phyloP scores from a whole-genome alignment of 2,329 filamentous ascomycete genomes.

The Aspergillus melleus region DNA sequence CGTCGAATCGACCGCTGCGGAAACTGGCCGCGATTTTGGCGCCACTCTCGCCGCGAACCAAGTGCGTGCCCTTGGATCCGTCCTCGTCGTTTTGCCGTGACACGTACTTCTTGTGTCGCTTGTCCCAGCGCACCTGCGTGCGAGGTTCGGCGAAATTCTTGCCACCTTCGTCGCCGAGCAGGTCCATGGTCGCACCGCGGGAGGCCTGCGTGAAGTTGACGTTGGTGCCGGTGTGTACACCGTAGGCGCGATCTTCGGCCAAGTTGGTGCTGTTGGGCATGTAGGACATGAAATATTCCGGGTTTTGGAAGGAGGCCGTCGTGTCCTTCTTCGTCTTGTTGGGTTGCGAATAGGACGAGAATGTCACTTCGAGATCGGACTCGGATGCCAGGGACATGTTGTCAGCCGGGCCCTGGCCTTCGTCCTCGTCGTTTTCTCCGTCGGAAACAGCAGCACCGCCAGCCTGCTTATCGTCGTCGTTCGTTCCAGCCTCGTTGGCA shows the following conservation, averaged over 20 bases:
- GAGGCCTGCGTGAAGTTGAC: slow-evolving; percentile 85
- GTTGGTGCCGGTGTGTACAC: slow-evolving; percentile 77
- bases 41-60: slow-evolving; percentile 86
- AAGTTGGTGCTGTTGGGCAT: slow-evolving; percentile 76
- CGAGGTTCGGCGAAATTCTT: slow-evolving; percentile 74
- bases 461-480: slow-evolving; percentile 33
- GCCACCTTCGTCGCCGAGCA: slow-evolving; percentile 82
- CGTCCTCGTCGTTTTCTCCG: slow-evolving; percentile 42
- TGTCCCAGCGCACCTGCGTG: slow-evolving; percentile 89
- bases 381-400: slow-evolving; percentile 63
- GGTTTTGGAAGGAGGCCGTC: slow-evolving; percentile 68
- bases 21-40: slow-evolving; percentile 95
- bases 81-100: slow-evolving; percentile 90
- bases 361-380: slow-evolving; percentile 67
- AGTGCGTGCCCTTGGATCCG: slow-evolving; percentile 72
- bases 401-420: slow-evolving; percentile 36
- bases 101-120: slow-evolving; percentile 95
- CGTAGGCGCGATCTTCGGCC: slow-evolving; percentile 88
- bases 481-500: slow-evolving; percentile 17
- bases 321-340: slow-evolving; percentile 55
- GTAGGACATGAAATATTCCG: slow-evolving; percentile 96
- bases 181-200: slow-evolving; percentile 86
- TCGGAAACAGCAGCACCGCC: slow-evolving; percentile 32
- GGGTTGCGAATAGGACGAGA: slow-evolving; percentile 60
- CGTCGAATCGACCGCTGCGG: slow-evolving; percentile 89